Evolutionary conservation across 2,329 filamentous ascomycete species (phyloP).

Genomic region (Fusarium odoratissimum): DNA sequence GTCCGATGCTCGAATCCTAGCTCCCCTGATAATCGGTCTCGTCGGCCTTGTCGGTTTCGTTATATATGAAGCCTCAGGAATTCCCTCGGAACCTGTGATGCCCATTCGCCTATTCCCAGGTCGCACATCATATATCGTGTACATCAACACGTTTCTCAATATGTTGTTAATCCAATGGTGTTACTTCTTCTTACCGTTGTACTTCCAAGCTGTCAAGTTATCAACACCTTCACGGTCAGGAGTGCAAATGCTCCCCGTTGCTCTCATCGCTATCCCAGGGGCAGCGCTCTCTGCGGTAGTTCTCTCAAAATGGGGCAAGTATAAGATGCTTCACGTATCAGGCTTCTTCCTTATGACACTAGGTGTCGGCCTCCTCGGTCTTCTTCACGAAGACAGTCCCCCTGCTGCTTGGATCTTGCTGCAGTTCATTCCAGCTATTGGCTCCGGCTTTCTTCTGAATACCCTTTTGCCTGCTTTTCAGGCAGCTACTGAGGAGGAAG

Average conservation of each 20-base stretch:
- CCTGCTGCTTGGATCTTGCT: conserved; percentile 54
- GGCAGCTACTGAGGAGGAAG: conserved; percentile 49
- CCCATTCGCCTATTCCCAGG: conserved; percentile 39
- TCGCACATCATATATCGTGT: conserved; percentile 39
- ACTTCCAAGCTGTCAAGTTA: conserved; percentile 57
- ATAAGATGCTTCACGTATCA: conserved; percentile 49
- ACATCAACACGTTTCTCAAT: conserved; percentile 40
- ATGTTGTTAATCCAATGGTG: conserved; percentile 49
- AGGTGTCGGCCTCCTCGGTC: conserved; percentile 55
- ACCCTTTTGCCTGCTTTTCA: conserved; percentile 58
- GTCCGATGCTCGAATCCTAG: conserved; percentile 53
- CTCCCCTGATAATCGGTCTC: conserved; percentile 52
- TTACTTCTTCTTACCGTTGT: conserved; percentile 58
- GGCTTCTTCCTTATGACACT: conserved; percentile 54
- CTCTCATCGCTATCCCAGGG: conserved; percentile 47
- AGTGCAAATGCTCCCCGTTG: conserved; percentile 49
- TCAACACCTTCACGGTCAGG: conserved; percentile 50
- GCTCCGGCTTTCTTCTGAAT: conserved; percentile 57
- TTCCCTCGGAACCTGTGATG: conserved; percentile 42
- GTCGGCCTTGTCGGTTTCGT: conserved; percentile 33
- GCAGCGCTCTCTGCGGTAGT: conserved; percentile 43
- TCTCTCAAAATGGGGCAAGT: conserved; percentile 50
- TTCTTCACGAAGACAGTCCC: conserved; percentile 50
- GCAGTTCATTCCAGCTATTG: conserved; percentile 54
- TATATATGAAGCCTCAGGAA: conserved; percentile 35